A percentile compares a stretch with the other conserved stretches of the same genome.
Conservation (phyloP, 139 green algal species). For the Asterochloris erici region DNA sequence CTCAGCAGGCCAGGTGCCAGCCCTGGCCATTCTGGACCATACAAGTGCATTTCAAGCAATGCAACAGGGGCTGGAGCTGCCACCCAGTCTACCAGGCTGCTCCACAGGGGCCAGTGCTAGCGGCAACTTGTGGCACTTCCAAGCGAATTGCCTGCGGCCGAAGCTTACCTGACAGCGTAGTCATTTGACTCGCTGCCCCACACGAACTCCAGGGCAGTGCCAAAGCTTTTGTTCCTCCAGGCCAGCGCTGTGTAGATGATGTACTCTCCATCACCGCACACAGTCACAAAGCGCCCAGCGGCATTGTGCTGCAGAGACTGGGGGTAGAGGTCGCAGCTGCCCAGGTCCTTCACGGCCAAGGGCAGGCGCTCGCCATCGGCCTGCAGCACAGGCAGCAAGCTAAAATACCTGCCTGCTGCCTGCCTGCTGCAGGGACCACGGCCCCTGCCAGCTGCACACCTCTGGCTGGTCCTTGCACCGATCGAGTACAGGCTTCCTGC, state of each 20-base stretch:
- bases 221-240: slow-evolving; percentile 98
- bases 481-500: no score
- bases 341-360: slow-evolving; percentile 95
- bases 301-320: slow-evolving; percentile 88
- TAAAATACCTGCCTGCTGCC: no score
- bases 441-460: no score
- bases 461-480: no score
- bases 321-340: slow-evolving; percentile 92
- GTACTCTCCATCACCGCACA: slow-evolving; percentile 97
- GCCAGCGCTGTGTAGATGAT: slow-evolving; percentile 99
- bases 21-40: no score
- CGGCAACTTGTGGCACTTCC: background rate
- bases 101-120: no score
- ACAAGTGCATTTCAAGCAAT: no score
- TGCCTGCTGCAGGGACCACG: no score
- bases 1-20: no score
- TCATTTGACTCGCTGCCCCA: slow-evolving; percentile 90
- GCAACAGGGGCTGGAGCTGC: no score
- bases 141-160: background rate
- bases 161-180: slow-evolving; percentile 65
- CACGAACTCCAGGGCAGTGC: slow-evolving; percentile 85
- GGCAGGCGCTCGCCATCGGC: slow-evolving; percentile 94
- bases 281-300: slow-evolving; percentile 97
- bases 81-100: no score
- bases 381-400: slow-evolving; percentile 14